Conservation (phyloP, 2,329 filamentous ascomycete species). For the Hymenoscyphus repandus region DNA sequence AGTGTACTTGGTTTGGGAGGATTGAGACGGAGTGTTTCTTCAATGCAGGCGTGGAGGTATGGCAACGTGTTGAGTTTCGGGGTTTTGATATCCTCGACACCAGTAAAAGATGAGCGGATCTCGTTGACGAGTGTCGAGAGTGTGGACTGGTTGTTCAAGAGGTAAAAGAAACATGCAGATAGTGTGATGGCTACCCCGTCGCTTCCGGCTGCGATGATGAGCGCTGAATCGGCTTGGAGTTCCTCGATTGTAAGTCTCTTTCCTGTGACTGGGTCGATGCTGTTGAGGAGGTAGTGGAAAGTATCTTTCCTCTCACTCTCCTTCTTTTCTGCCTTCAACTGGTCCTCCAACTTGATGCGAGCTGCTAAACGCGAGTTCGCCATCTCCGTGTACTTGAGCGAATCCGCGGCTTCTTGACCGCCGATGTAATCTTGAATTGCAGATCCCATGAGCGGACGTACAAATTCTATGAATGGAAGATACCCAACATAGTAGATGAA, state of each 20-base stretch:
- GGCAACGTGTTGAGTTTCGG: constrained; percentile 25
- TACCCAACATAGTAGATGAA: constrained; percentile 15
- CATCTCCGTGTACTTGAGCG: constrained; percentile 9
- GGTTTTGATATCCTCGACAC: constrained; percentile 37
- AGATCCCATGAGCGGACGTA: constrained; percentile 9
- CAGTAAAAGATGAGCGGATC: constrained; percentile 35
- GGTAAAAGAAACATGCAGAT: constrained; percentile 14
- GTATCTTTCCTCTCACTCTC: constrained; percentile 12
- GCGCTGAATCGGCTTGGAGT: constrained; percentile 9
- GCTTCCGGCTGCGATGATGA: constrained; percentile 17
- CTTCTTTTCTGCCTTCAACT: background rate
- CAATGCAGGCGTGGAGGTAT: constrained; percentile 39
- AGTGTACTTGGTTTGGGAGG: constrained; percentile 22
- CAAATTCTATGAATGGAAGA: constrained; percentile 11
- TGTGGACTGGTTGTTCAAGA: constrained; percentile 29
- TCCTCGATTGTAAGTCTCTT: constrained; percentile 12
- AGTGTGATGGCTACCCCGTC: constrained; percentile 12
- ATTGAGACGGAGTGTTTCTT: constrained; percentile 40
- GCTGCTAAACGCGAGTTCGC: constrained; percentile 9
- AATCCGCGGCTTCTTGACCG: constrained; percentile 11
- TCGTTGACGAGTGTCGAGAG: constrained; percentile 31
- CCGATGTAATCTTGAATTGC: constrained; percentile 9
- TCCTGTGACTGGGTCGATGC: constrained; percentile 15
- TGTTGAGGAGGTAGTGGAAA: constrained; percentile 18
- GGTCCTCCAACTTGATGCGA: constrained; percentile 7